Evolutionary conservation across 768 basidiomycete genomes (phyloP).

Genomic region (Leccinum variicolor): DNA sequence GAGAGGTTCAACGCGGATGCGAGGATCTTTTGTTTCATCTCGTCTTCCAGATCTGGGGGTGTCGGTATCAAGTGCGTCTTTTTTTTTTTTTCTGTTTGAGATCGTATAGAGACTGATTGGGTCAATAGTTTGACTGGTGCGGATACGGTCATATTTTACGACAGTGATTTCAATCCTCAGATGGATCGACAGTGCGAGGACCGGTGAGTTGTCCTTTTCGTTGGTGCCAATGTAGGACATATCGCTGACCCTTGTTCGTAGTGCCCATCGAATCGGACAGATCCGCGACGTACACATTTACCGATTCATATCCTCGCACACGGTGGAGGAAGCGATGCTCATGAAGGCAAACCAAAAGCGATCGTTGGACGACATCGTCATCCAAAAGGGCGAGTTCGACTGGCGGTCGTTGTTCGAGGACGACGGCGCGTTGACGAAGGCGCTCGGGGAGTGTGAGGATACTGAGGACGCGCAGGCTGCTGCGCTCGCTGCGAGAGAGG

Average conservation of each 20-base stretch:
- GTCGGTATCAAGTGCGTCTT: conserved; percentile 88
- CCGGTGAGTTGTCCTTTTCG: conserved; percentile 43
- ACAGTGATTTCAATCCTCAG: conserved; percentile 96
- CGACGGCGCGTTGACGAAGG: conserved; percentile 58
- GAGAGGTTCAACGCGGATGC: conserved; percentile 82
- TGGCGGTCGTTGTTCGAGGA: conserved; percentile 84
- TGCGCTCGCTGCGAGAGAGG: conserved; percentile 69
- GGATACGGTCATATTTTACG: conserved; percentile 96
- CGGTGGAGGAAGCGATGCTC: conserved; percentile 95
- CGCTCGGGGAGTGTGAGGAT: conserved; percentile 85
- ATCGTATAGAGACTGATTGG: conserved; percentile 12
- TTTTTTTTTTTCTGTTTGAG: conserved; percentile 11
- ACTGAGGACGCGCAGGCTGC: conserved; percentile 84
- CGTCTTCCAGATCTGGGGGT: conserved; percentile 74
- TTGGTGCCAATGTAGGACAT: background rate
- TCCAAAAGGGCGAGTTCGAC: conserved; percentile 92
- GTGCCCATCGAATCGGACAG: conserved; percentile 98
- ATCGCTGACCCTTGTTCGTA: conserved; percentile 24
- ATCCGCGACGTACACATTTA: conserved; percentile 96
- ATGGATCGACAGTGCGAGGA: conserved; percentile 98
- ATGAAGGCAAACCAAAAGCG: conserved; percentile 98
- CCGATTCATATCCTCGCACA: conserved; percentile 84
- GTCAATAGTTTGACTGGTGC: conserved; percentile 69
- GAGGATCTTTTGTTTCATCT: conserved; percentile 85
- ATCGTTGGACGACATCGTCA: conserved; percentile 84